Percentiles rank a stretch among this genome's conserved stretches.
Conservation (phyloP, 306 rosid species). For the Dryas octopetala region DNA sequence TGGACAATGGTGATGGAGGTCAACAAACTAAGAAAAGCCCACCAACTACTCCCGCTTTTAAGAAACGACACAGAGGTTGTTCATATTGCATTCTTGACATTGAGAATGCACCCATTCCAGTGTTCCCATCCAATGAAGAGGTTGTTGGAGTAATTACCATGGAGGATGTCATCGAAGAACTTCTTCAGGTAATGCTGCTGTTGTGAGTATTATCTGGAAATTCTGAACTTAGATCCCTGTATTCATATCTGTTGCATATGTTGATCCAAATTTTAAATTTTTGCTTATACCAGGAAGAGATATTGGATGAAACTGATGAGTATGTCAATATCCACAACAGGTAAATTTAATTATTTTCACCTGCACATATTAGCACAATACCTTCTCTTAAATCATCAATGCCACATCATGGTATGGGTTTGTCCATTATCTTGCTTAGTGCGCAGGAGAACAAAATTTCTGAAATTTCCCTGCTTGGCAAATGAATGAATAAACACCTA, state of each 20-base stretch:
- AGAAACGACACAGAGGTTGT: constrained; percentile 94
- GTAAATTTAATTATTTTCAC: constrained; percentile 40
- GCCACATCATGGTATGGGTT: background rate
- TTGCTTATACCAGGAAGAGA: constrained; percentile 81
- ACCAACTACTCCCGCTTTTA: constrained; percentile 62
- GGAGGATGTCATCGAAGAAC: constrained; percentile 99
- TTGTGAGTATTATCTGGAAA: background rate
- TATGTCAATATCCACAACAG: constrained; percentile 93
- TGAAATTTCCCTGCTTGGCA: background rate
- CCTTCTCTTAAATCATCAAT: background rate
- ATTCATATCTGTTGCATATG: background rate
- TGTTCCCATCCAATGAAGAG: constrained; percentile 61
- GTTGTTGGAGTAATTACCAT: constrained; percentile 95
- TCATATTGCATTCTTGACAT: constrained; percentile 86
- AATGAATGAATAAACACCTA: background rate
- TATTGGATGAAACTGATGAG: constrained; percentile 97
- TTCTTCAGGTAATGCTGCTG: constrained; percentile 75
- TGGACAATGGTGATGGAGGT: constrained; percentile 40
- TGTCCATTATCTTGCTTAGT: background rate
- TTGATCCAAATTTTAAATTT: constrained; percentile 29
- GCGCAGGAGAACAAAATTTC: background rate
- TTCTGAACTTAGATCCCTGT: background rate
- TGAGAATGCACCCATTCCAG: constrained; percentile 78
- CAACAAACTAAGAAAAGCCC: constrained; percentile 59
- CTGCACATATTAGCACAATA: background rate